A percentile compares a stretch with the other conserved stretches of the same genome.
Evolutionary conservation across 352 stramenopile genomes (phyloP).

Genomic region (Phytopythium cucurbitacearum): DNA sequence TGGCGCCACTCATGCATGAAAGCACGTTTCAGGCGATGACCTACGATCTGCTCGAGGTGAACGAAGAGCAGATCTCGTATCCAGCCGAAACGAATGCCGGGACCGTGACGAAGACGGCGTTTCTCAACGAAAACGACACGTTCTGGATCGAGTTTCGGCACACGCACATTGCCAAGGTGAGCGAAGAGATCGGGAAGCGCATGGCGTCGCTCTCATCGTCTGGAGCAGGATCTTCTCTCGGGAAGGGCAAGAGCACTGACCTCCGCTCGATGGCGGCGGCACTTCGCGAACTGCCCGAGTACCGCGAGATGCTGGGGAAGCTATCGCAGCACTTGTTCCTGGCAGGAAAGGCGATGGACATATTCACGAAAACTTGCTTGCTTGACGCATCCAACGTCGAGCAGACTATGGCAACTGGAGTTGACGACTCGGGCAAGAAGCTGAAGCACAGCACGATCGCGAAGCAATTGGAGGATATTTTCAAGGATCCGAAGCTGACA

Average conservation of each 20-base stretch:
- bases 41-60: conserved; percentile 93
- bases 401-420: conserved; percentile 92
- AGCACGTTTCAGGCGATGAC: conserved; percentile 98
- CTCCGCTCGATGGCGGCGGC: conserved; percentile 91
- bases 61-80: conserved; percentile 93
- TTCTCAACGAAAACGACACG: conserved; percentile 96
- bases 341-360: conserved; percentile 92
- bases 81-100: conserved; percentile 82
- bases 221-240: conserved; percentile 74
- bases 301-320: conserved; percentile 93
- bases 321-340: conserved; percentile 94
- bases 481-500: conserved; percentile 76
- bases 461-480: conserved; percentile 86
- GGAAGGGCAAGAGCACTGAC: conserved; percentile 80
- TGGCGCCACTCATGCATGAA: conserved; percentile 96
- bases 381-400: conserved; percentile 93
- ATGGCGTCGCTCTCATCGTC: conserved; percentile 75
- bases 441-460: conserved; percentile 82
- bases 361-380: conserved; percentile 86
- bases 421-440: conserved; percentile 91
- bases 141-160: conserved; percentile 96
- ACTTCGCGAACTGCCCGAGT: conserved; percentile 93
- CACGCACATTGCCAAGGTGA: conserved; percentile 93
- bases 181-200: conserved; percentile 70
- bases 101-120: conserved; percentile 82